Base-by-base conservation (phyloP, 305 asterid species). In the Striga hermonthica region DNA sequence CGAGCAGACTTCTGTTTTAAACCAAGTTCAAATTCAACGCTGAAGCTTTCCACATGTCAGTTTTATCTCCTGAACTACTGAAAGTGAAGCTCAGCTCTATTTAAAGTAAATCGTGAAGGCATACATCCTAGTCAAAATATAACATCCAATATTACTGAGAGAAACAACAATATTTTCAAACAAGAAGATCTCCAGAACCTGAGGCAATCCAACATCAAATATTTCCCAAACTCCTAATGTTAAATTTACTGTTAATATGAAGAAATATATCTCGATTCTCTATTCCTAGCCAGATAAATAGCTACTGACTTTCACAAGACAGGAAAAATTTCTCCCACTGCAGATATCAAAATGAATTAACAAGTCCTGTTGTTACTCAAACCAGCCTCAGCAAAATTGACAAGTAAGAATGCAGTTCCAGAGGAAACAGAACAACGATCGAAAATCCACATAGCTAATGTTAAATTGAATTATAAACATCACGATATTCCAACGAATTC, bases 291-390 rank as follows among this genome's bases (percentile, higher is more conserved):
- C 40, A 57, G 28, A 14, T 67, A 37, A 65, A 55, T 37, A 37
- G 5, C 11, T 48, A 31, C 47, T 69, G 56, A 38, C 48, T 36
- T 4, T 34, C 28, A 4, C 7, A 60, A 35, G 10, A 75, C 55
- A 58, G 8, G 62, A 45, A 64, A n/a, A 47, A 34, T 15, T 41
- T 62, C 12, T 13, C 56, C 31, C 67, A 36, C 15, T 4, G 72
- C 48, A 66, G 57, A 47, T 48, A 50, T 59, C 55, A 68, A 44
- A 58, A 53, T 58, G 57, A 63, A 58, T 16, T 61, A 67, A 62
- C 15, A 47, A 9, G n/a, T 59, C 15, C 58, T 31, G 45, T 37
- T 44, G 10, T 12, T 11, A 31, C 6, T 39, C 31, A 48, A 48
- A 60, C 38, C 54, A 63, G 65, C 54, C 69, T 67, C 60, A 57